Conservation (phyloP, 192 early-diverging fungal genomes). For the Glomus cerebriforme region DNA sequence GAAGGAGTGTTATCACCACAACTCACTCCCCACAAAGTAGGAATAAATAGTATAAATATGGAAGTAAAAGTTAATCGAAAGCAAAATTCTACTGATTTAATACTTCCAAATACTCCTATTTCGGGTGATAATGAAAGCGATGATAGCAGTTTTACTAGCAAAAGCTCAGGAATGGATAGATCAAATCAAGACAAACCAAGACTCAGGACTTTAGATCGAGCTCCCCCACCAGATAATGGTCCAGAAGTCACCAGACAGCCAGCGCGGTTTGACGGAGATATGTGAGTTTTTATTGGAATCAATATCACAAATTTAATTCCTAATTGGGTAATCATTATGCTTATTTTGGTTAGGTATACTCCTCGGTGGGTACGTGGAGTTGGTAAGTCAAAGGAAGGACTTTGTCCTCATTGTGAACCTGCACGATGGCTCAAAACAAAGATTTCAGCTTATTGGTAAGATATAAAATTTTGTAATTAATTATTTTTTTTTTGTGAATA, state of each 20-base stretch:
- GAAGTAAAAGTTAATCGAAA: background rate
- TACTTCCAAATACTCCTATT: background rate
- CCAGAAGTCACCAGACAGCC: conserved; percentile 27
- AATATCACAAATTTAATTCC: background rate
- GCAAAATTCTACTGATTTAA: background rate
- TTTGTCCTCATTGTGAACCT: conserved; percentile 33
- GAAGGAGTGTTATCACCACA: background rate
- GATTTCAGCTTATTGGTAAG: conserved; percentile 33
- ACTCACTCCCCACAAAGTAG: background rate
- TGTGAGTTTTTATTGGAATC: conserved; percentile 11
- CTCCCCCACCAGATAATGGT: conserved; percentile 11
- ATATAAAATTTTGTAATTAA: background rate
- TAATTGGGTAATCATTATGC: background rate
- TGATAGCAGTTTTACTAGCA: background rate
- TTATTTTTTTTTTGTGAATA: background rate
- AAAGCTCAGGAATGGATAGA: background rate
- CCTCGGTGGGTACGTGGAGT: conserved; percentile 34
- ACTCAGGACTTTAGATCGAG: background rate
- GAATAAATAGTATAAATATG: background rate
- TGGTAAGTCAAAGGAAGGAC: conserved; percentile 32
- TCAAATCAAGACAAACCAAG: background rate
- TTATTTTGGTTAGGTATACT: conserved; percentile 26
- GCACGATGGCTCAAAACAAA: conserved; percentile 31
- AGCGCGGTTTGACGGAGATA: conserved; percentile 23
- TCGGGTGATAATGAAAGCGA: conserved; percentile 1